These are phyloP conservation scores for Pichia sp. DNA, from an alignment of 1,139 yeast genomes.

Conservation along the genomic window DNA sequence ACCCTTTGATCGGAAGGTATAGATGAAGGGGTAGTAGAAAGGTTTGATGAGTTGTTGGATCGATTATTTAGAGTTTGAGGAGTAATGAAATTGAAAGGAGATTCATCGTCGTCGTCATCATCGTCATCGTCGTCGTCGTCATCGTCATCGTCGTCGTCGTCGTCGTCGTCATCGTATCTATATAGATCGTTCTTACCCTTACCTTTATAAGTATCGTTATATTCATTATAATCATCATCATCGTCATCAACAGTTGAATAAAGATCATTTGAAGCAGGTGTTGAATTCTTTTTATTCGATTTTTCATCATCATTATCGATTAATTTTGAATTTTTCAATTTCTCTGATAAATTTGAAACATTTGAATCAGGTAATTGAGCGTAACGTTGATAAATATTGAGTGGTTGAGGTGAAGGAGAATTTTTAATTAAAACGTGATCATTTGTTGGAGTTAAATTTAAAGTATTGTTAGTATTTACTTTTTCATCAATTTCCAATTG, in stretches of 20 bases:
- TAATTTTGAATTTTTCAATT: background rate
- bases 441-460: slow-evolving; percentile 2
- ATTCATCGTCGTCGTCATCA: slow-evolving; percentile 10
- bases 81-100: slow-evolving; percentile 8
- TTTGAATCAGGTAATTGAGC: slow-evolving; percentile 23
- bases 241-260: slow-evolving; percentile 13
- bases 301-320: background rate
- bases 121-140: slow-evolving; percentile 7
- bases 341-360: background rate
- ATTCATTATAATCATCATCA: slow-evolving; percentile 10
- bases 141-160: slow-evolving; percentile 9
- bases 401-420: slow-evolving; percentile 24
- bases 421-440: background rate
- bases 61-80: slow-evolving; percentile 7
- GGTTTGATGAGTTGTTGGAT: background rate
- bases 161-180: slow-evolving; percentile 3
- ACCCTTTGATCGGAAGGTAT: slow-evolving; percentile 17
- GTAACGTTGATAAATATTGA: slow-evolving; percentile 27
- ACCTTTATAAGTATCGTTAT: too few relatives aligned
- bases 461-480: background rate
- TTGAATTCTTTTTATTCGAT: slow-evolving; percentile 1
- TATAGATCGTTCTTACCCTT: slow-evolving; percentile 7
- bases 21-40: too few relatives aligned
- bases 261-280: slow-evolving; percentile 4
- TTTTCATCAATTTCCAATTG: background rate